These are phyloP conservation scores for Leptographium lundbergii DNA, from an alignment of 2,329 filamentous ascomycete genomes.

Conservation along the genomic window DNA sequence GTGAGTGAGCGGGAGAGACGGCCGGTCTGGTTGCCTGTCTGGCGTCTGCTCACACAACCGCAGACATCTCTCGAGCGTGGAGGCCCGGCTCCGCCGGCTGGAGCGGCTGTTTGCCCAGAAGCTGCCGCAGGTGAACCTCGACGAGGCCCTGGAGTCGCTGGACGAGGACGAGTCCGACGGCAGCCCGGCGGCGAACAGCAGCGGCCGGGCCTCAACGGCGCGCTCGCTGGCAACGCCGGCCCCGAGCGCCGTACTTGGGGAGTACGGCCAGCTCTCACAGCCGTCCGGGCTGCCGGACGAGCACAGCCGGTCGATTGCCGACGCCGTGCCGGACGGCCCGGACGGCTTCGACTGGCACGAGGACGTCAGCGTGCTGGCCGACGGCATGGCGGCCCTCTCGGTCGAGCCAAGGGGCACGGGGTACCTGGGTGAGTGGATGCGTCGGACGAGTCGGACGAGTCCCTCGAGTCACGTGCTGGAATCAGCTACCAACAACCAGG, in stretches of 20 bases:
- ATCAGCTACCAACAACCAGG: not conserved
- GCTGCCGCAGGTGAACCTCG: not conserved
- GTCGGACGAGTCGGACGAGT: too few relatives aligned
- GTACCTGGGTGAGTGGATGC: not conserved
- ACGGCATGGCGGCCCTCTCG: conserved; percentile 4
- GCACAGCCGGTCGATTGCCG: not conserved
- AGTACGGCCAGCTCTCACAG: too few relatives aligned
- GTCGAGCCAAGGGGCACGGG: conserved; percentile 5
- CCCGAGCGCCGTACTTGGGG: not conserved
- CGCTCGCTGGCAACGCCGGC: too few relatives aligned
- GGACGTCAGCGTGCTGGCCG: conserved; percentile 4
- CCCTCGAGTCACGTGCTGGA: not conserved
- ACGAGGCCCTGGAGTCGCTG: not conserved
- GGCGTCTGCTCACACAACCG: not conserved
- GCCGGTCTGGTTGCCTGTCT: not conserved
- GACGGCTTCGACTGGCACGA: conserved; percentile 7
- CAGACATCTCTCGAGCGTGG: conserved; percentile 1
- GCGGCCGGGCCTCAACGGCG: not conserved
- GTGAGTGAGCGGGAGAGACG: not conserved
- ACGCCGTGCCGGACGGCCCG: conserved; percentile 1
- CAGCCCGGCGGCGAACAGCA: not conserved
- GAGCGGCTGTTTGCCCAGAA: conserved; percentile 2
- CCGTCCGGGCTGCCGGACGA: not conserved
- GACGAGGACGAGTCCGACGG: conserved; percentile 1
- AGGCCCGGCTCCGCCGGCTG: not conserved